Conservation (phyloP, 177 flowering plant genomes). For the Tripterygium wilfordii region DNA sequence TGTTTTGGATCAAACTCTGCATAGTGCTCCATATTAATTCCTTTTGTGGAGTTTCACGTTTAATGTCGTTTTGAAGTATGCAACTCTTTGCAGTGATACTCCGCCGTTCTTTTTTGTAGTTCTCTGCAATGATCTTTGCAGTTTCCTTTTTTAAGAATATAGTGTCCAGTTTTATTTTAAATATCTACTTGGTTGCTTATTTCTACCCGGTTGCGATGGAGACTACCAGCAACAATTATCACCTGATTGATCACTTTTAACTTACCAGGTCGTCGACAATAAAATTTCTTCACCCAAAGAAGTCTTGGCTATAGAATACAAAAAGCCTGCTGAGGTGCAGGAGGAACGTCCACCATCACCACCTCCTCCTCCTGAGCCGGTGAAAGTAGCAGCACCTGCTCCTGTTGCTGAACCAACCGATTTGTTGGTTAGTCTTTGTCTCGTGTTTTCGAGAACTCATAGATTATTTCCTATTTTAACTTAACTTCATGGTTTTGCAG, state of each 20-base stretch:
- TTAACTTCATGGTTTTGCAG: slow-evolving; percentile 30
- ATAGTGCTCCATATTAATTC: too few species aligned
- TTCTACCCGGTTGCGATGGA: too few species aligned
- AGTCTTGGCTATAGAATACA: slow-evolving; percentile 75
- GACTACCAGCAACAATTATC: not conserved
- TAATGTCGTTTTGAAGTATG: too few species aligned
- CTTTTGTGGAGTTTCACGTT: too few species aligned
- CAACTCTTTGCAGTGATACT: too few species aligned
- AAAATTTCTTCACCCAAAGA: slow-evolving; percentile 56
- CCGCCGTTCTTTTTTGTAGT: too few species aligned
- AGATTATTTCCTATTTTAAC: not conserved
- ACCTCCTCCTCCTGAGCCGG: slow-evolving; percentile 65
- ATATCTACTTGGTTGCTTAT: too few species aligned
- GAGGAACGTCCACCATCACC: slow-evolving; percentile 51
- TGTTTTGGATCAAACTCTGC: too few species aligned
- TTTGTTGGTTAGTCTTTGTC: slow-evolving; percentile 75
- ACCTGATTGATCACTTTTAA: slow-evolving; percentile 1
- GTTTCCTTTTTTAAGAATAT: too few species aligned
- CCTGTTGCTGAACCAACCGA: slow-evolving; percentile 66
- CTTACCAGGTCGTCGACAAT: slow-evolving; percentile 38
- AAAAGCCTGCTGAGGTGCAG: slow-evolving; percentile 51
- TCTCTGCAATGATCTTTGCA: too few species aligned
- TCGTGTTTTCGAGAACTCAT: too few species aligned
- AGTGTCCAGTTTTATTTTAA: too few species aligned
- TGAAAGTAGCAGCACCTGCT: slow-evolving; percentile 58